Conservation (phyloP, 352 stramenopile species). For the Peronospora farinosa region DNA sequence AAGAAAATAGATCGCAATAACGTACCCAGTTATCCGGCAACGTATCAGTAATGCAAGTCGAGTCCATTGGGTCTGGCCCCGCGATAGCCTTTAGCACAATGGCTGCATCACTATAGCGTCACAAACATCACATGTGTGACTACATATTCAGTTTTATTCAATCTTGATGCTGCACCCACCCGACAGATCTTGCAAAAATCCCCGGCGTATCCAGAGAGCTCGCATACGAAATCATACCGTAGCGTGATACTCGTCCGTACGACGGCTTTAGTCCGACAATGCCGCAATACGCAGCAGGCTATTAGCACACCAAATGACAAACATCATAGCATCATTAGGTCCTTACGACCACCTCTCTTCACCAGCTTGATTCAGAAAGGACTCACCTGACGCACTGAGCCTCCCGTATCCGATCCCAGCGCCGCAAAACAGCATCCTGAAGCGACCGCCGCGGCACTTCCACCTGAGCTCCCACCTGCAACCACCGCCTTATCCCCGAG, state of each 20-base stretch:
- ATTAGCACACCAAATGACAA: not conserved
- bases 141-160: not conserved
- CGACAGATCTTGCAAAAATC: slow-evolving; percentile 85
- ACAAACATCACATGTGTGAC: slow-evolving; percentile 1
- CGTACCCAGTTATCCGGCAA: slow-evolving; percentile 56
- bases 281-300: slow-evolving; percentile 92
- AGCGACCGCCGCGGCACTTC: slow-evolving; percentile 90
- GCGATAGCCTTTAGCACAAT: slow-evolving; percentile 76
- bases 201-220: slow-evolving; percentile 95
- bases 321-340: not conserved
- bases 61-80: slow-evolving; percentile 76
- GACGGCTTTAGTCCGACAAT: slow-evolving; percentile 96
- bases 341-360: not conserved
- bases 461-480: slow-evolving; percentile 91
- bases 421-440: slow-evolving; percentile 88
- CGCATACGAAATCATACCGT: slow-evolving; percentile 95
- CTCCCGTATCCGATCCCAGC: slow-evolving; percentile 96
- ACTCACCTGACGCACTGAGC: slow-evolving; percentile 89
- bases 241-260: slow-evolving; percentile 94
- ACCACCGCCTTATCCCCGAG: slow-evolving; percentile 52
- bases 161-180: slow-evolving; percentile 25
- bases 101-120: slow-evolving; percentile 53
- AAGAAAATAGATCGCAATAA: not conserved
- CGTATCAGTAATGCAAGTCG: slow-evolving; percentile 58
- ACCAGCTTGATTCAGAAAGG: not conserved